Evolutionary conservation across 2,329 filamentous ascomycete species (phyloP), one percentile per base, ranked within the genome.

Genomic region (Phyllachora maydis): DNA sequence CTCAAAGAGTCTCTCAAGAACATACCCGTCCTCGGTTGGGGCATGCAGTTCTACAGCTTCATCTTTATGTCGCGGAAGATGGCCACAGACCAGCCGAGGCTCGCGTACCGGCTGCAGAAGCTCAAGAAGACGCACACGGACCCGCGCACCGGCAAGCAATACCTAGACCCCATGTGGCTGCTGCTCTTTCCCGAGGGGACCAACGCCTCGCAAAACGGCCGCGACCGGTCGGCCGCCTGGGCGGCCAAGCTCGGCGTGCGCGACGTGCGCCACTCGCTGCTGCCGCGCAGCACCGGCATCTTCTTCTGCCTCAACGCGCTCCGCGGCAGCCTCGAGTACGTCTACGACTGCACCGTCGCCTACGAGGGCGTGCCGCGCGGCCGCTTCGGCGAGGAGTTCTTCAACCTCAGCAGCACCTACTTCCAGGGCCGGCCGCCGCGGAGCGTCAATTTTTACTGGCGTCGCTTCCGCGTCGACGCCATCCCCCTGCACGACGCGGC

Each of bases 361-460:
- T 98, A 98, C 41, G 85, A 93, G 47, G 85, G 88, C 9, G 66
- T 92, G 20, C 77, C 78, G 73, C 74, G 72, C 28, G 77, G 73
- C 18, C 63, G 75, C 36, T 93, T 73, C 35, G 83, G 85, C n/a
- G 83, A 95, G 42, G 69, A 90, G 23, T 75, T 78, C 38, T 95
- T 90, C 46, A 83, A 78, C 0, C 57, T 98, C 4, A 65, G 67
- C 3, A 82, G 82, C 23, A 90, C 81, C 4, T 92, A 88, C 42
- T 72, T 93, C 31, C 68, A 88, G 44, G 83, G 88, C 8, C 68
- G 78, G 1, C 74, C 83, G 1, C 88, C 85, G 2, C 92, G 83
- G 43, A 92, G 82, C 2, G 83, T 95, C 38, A 95, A 93, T 47
- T 83, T 95, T 56, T 76, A 91, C 49, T 98, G 85, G 81, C 69